Percentiles rank a stretch among this genome's conserved stretches.
Conservation (phyloP, 495 filamentous ascomycete genomes). For the Penicillium pulvis region DNA sequence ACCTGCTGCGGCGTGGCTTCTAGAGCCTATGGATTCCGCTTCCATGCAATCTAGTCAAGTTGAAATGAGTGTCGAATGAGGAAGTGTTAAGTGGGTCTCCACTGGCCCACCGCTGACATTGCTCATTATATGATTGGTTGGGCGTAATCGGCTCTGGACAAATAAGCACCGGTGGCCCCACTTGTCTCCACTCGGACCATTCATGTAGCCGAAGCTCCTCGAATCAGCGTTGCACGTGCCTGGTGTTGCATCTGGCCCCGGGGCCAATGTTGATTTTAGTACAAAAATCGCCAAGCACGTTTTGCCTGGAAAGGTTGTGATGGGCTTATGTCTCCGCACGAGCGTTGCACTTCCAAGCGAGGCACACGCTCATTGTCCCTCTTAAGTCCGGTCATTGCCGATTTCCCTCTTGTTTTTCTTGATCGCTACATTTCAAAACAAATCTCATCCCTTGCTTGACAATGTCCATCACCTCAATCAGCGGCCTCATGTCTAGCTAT, state of each 20-base stretch:
- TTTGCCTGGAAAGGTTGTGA: conserved; percentile 38
- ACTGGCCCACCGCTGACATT: conserved; percentile 16
- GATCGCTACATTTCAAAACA: neutral
- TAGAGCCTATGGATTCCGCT: conserved; percentile 17
- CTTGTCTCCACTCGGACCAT: conserved; percentile 5
- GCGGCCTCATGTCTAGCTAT: conserved; percentile 42
- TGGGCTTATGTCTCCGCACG: conserved; percentile 12
- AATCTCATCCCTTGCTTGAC: conserved; percentile 7
- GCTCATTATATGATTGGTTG: conserved; percentile 9
- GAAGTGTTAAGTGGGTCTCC: neutral
- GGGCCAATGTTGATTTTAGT: conserved; percentile 4
- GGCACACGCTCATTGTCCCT: conserved; percentile 8
- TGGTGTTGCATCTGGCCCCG: conserved; percentile 18
- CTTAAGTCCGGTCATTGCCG: conserved; percentile 5
- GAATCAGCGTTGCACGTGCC: conserved; percentile 44
- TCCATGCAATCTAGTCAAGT: conserved; percentile 10
- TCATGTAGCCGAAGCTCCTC: conserved; percentile 14
- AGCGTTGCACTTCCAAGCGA: conserved; percentile 17
- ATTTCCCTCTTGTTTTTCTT: neutral
- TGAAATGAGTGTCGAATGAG: neutral
- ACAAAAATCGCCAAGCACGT: conserved; percentile 35
- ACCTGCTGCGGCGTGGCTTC: conserved; percentile 8
- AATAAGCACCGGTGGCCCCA: conserved; percentile 24
- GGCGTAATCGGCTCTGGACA: neutral
- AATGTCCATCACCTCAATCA: conserved; percentile 43